A percentile compares a stretch with the other conserved stretches of the same genome.
Evolutionary conservation across 2,329 filamentous ascomycete genomes (phyloP).

Genomic region (Aspergillus oerlinghausenensis): DNA sequence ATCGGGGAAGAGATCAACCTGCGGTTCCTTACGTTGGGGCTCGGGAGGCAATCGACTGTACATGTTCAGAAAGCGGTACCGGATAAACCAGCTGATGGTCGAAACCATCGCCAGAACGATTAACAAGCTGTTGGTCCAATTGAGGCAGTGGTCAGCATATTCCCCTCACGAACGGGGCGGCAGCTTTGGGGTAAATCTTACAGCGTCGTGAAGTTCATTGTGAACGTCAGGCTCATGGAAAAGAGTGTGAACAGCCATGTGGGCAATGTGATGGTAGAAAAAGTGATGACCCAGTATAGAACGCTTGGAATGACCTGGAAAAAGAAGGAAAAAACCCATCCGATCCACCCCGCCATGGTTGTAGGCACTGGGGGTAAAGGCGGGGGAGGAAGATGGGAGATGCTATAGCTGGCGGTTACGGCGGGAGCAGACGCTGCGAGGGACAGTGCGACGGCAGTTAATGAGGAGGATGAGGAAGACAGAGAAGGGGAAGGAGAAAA

Average conservation of each 20-base stretch:
- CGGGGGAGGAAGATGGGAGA: constrained; percentile 20
- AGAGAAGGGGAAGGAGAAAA: neutral
- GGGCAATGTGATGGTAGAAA: constrained; percentile 82
- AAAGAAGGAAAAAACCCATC: constrained; percentile 46
- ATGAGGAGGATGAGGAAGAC: constrained; percentile 15
- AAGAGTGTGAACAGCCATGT: constrained; percentile 85
- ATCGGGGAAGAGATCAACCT: constrained; percentile 92
- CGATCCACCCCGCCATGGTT: constrained; percentile 43
- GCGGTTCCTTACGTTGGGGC: constrained; percentile 90
- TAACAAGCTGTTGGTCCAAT: constrained; percentile 56
- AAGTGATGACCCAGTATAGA: constrained; percentile 75
- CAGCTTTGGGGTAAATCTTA: constrained; percentile 42
- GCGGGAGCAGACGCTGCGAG: constrained; percentile 11
- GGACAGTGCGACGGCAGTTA: constrained; percentile 9
- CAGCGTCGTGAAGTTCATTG: constrained; percentile 97
- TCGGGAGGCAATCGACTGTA: constrained; percentile 91
- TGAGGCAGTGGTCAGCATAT: constrained; percentile 5
- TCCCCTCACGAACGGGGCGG: neutral
- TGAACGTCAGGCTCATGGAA: constrained; percentile 90
- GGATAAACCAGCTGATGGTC: constrained; percentile 86
- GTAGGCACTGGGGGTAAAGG: constrained; percentile 28
- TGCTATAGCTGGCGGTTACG: constrained; percentile 18
- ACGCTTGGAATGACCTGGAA: constrained; percentile 53
- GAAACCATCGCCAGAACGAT: constrained; percentile 73
- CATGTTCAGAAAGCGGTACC: constrained; percentile 95